phyloP scores from a whole-genome alignment of 257 asterid species.

The Solanum okadae region DNA sequence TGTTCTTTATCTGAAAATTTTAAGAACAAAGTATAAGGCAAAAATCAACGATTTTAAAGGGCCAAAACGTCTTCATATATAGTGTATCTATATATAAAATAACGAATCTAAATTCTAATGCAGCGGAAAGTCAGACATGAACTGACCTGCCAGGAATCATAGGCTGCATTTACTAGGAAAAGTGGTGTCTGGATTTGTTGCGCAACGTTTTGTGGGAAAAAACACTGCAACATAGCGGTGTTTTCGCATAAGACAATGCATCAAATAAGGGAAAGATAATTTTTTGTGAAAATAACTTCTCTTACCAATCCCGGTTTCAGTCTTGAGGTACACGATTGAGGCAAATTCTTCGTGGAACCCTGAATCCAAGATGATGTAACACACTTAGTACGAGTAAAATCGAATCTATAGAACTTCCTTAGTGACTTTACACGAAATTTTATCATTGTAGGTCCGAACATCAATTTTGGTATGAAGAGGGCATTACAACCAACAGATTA shows the following conservation, averaged over 20 bases:
- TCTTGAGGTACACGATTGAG: constrained; percentile 52
- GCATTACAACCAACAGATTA: not conserved
- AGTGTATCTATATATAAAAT: not conserved
- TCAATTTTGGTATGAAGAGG: not conserved
- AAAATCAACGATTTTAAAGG: not conserved
- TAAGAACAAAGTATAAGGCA: not conserved
- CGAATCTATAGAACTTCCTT: not conserved
- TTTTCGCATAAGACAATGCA: not conserved
- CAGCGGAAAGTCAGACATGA: not conserved
- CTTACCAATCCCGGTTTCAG: constrained; percentile 72
- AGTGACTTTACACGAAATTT: not conserved
- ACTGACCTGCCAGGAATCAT: constrained; percentile 17
- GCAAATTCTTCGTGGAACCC: constrained; percentile 76
- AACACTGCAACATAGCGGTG: constrained; percentile 47
- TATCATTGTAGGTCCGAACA: not conserved
- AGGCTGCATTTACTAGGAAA: constrained; percentile 14
- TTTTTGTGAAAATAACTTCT: not conserved
- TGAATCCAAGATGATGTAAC: constrained; percentile 16
- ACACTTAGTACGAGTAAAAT: not conserved
- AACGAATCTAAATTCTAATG: not conserved
- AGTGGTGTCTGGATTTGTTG: constrained; percentile 36
- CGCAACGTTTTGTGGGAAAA: constrained; percentile 68
- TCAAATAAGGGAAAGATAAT: not conserved
- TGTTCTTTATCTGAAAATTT: constrained; percentile 36
- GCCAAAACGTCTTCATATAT: not conserved